Evolutionary conservation across 306 rosid genomes (phyloP).

Genomic region (Medicago ruthenica): DNA sequence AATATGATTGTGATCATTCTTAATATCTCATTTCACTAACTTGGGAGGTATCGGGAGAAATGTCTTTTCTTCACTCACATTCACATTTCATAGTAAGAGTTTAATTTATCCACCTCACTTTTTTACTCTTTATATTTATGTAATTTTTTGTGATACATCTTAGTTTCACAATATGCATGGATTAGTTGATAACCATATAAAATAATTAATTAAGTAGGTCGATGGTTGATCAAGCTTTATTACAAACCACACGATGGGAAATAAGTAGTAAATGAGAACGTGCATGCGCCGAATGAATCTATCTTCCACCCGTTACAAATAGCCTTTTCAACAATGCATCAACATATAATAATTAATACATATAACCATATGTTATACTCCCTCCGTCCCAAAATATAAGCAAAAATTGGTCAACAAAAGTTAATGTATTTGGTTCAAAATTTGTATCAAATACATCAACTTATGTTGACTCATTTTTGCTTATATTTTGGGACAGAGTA

Average conservation of each 20-base stretch:
- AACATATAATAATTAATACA: not conserved
- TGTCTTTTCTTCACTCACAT: slow-evolving; percentile 37
- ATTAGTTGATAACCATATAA: not conserved
- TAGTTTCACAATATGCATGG: not conserved
- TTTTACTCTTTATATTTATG: no score
- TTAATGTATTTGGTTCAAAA: no score
- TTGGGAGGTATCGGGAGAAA: not conserved
- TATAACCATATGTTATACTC: not conserved
- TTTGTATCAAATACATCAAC: no score
- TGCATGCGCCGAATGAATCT: slow-evolving; percentile 36
- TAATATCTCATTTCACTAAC: slow-evolving; percentile 41
- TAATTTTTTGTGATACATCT: no score
- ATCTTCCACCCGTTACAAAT: not conserved
- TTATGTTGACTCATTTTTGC: no score
- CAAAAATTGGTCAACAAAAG: no score
- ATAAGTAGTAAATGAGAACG: slow-evolving; percentile 23
- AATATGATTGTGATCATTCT: slow-evolving; percentile 37
- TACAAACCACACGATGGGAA: not conserved
- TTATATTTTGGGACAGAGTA: no score
- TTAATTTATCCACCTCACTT: no score
- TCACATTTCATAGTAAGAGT: no score
- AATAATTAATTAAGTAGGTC: slow-evolving; percentile 30
- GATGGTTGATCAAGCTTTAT: not conserved
- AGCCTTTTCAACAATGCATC: not conserved
- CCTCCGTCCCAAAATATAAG: no score